These are phyloP conservation scores for Coemansia erecta DNA, from an alignment of 192 early-diverging fungal species.

Conservation along the genomic window DNA sequence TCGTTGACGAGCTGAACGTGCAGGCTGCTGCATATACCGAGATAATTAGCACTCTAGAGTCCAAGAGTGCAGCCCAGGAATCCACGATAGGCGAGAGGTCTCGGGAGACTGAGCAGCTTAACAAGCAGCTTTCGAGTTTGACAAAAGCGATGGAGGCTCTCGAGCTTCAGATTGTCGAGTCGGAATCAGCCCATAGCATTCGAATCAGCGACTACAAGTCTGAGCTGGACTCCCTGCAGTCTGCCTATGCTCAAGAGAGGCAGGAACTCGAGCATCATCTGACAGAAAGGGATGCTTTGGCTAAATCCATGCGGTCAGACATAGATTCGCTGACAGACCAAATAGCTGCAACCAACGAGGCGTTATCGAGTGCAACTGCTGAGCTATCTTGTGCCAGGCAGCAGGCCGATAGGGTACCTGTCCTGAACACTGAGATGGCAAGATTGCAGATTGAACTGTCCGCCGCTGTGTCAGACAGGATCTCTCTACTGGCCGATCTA, in stretches of 20 bases:
- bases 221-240: not conserved
- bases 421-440: not conserved
- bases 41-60: conserved; percentile 6
- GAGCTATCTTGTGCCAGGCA: conserved; percentile 2
- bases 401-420: conserved; percentile 5
- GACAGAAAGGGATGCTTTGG: not conserved
- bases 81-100: not conserved
- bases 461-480: not conserved
- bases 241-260: not conserved
- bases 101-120: conserved; percentile 5
- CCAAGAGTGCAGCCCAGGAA: not conserved
- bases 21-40: not conserved
- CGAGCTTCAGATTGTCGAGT: not conserved
- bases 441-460: conserved; percentile 5
- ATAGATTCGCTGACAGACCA: not conserved
- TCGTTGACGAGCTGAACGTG: not conserved
- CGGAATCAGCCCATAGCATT: not conserved
- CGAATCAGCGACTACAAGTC: not conserved
- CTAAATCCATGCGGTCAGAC: not conserved
- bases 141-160: not conserved
- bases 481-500: conserved; percentile 5
- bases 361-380: not conserved
- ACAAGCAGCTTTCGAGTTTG: not conserved
- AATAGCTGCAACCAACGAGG: not conserved
- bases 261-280: not conserved